Percentiles rank a stretch among this genome's conserved stretches.
phyloP scores from a whole-genome alignment of 805 yeast species.

The Barnettozyma wickerhamii region DNA sequence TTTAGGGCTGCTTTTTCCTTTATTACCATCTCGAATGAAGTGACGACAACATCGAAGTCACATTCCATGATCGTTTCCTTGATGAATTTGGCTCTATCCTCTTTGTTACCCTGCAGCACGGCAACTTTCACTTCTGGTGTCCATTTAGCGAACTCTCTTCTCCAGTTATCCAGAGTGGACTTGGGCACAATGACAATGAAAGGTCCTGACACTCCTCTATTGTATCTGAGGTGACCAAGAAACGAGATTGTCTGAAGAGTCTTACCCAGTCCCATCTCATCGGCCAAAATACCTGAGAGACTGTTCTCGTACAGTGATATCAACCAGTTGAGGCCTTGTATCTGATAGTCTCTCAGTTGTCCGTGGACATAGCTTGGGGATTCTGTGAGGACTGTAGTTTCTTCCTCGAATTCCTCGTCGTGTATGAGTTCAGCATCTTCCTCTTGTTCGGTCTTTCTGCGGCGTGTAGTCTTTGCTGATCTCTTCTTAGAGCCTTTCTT shows the following conservation, averaged over 20 bases:
- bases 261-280: constrained; percentile 98
- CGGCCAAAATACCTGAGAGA: constrained; percentile 91
- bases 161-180: constrained; percentile 94
- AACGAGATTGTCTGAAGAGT: constrained; percentile 93
- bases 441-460: constrained; percentile 89
- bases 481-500: constrained; percentile 32
- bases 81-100: constrained; percentile 61
- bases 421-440: constrained; percentile 90
- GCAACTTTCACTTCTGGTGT: constrained; percentile 89
- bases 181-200: constrained; percentile 91
- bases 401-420: constrained; percentile 68
- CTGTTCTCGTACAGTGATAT: constrained; percentile 83
- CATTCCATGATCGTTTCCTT: constrained; percentile 58
- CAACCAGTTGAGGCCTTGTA: constrained; percentile 95
- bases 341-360: constrained; percentile 79
- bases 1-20: constrained; percentile 79
- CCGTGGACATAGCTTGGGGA: constrained; percentile 81
- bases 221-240: constrained; percentile 79
- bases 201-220: constrained; percentile 81
- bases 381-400: constrained; percentile 73
- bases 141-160: constrained; percentile 92
- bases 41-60: constrained; percentile 83
- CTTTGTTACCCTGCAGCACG: constrained; percentile 87
- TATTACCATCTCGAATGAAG: constrained; percentile 91
- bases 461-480: constrained; percentile 35